phyloP scores from a whole-genome alignment of 2,329 filamentous ascomycete genomes.

The Microsporum ferrugineum region DNA sequence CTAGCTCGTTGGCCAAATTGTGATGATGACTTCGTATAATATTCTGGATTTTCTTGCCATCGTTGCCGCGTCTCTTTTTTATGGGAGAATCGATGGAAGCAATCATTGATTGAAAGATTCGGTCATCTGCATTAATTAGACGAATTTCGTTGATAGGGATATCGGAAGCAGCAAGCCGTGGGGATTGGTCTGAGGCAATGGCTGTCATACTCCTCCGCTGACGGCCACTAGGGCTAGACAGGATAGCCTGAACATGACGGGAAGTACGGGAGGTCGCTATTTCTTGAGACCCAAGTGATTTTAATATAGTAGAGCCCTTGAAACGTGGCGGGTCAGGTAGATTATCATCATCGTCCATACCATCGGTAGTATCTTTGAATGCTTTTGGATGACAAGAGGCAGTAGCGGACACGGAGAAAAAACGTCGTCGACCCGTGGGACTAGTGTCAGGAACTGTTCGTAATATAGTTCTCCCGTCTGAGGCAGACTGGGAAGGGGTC shows the following conservation, averaged over 20 bases:
- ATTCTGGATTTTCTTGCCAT: conserved; percentile 19
- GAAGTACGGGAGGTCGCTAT: neutral
- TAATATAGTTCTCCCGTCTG: conserved; percentile 14
- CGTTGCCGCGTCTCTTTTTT: conserved; percentile 29
- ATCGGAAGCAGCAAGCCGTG: conserved; percentile 18
- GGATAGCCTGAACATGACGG: conserved; percentile 14
- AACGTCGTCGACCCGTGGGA: conserved; percentile 18
- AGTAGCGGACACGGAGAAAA: neutral
- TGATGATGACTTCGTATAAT: conserved; percentile 39
- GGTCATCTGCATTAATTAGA: conserved; percentile 31
- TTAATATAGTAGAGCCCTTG: neutral
- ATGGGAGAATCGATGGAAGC: conserved; percentile 25
- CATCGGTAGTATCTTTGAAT: neutral
- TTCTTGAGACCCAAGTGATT: conserved; percentile 2
- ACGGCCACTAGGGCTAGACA: conserved; percentile 31
- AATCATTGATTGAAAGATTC: conserved; percentile 28
- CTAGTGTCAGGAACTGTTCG: conserved; percentile 29
- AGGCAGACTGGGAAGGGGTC: conserved; percentile 25
- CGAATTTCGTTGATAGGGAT: conserved; percentile 22
- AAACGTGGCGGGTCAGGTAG: conserved; percentile 1
- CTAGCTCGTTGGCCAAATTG: conserved; percentile 61
- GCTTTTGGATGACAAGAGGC: too few species aligned
- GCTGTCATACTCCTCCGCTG: conserved; percentile 30
- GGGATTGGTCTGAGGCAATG: conserved; percentile 34
- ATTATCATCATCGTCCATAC: conserved; percentile 2